Evolutionary conservation across 805 yeast species (phyloP).

Genomic region (Saccharomyces kudriavzevii): DNA sequence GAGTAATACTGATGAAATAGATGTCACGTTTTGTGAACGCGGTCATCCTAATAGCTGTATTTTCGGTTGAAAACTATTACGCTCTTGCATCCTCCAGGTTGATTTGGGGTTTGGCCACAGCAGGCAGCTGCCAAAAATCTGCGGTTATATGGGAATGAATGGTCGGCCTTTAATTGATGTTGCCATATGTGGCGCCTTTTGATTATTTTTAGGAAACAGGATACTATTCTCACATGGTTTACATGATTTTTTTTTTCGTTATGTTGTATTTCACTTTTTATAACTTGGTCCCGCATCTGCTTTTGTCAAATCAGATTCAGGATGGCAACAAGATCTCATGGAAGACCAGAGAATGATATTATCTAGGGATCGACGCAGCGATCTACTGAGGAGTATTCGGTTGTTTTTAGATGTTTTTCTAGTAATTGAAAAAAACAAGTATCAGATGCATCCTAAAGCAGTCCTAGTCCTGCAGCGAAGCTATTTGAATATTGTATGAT

Average conservation of each 20-base stretch:
- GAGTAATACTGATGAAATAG: constrained; percentile 42
- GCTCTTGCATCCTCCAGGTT: constrained; percentile 53
- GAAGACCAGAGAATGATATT: constrained; percentile 50
- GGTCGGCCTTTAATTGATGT: constrained; percentile 50
- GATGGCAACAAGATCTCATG: constrained; percentile 44
- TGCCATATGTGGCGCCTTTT: constrained; percentile 35
- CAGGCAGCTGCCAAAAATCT: constrained; percentile 42
- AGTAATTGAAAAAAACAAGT: constrained; percentile 62
- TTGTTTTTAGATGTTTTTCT: constrained; percentile 43
- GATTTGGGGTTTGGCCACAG: constrained; percentile 41
- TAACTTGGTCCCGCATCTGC: constrained; percentile 70
- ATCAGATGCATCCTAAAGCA: constrained; percentile 54
- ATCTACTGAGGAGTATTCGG: constrained; percentile 51
- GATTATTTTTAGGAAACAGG: constrained; percentile 48
- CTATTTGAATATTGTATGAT: constrained; percentile 49
- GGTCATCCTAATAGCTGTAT: constrained; percentile 46
- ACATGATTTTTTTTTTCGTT: too few relatives aligned
- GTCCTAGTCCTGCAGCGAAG: constrained; percentile 28
- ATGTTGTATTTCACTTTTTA: constrained; percentile 62
- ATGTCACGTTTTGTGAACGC: constrained; percentile 49
- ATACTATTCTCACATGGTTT: constrained; percentile 61
- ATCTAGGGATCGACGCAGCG: constrained; percentile 51
- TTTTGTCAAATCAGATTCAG: constrained; percentile 60
- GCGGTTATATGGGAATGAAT: constrained; percentile 38
- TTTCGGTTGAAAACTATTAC: constrained; percentile 52